Base-by-base conservation (phyloP, 2,329 filamentous ascomycete species). In the Didymella arachidicola region DNA sequence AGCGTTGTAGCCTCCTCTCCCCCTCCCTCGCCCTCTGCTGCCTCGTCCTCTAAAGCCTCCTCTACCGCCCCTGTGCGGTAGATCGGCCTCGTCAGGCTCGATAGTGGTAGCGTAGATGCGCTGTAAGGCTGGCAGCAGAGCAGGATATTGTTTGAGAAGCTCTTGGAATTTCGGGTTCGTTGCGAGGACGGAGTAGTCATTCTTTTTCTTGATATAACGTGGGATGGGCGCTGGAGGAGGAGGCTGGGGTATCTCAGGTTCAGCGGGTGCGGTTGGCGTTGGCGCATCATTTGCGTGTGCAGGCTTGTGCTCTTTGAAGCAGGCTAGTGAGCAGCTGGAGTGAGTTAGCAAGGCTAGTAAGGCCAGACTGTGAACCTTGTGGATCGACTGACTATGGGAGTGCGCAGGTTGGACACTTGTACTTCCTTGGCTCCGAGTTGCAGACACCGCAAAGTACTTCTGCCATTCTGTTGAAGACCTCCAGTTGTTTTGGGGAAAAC, bases 351-450 rank as follows among this genome's bases (percentile, higher is more conserved):
- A 26, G 16, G 18, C 12, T 1, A 39, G 22, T 3, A 5, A 25
- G 11, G 30, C 11, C 10, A 32, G 30, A 32, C 11, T 12, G 19
- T 16, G 19, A 25, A 25, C 5, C 14, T 8, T n/a, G 7, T 11
- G n/a, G 16, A 7, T 27, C 26, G 25, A 41, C n/a, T 22, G 69
- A 81, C 80, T 82, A 83, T 69, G 77, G 79, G 30, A 80, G 61
- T 58, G 76, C 69, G 65, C 81, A 82, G 19, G 76, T 75, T n/a
- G 80, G 79, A 64, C 81, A 83, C 72, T 80, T 82, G 76, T 83
- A 83, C 67, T 82, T 83, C 46, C 79, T 79, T n/a, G 77, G 74
- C 45, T 72, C 67, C 22, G 69, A 68, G 39, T 76, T 67, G 69
- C 81, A 83, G n/a, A 83, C 73, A 42, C 76, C 77, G 59, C 81